These are phyloP conservation scores for Aspergillus ostianus DNA, from an alignment of 495 filamentous ascomycete species.

Conservation along the genomic window DNA sequence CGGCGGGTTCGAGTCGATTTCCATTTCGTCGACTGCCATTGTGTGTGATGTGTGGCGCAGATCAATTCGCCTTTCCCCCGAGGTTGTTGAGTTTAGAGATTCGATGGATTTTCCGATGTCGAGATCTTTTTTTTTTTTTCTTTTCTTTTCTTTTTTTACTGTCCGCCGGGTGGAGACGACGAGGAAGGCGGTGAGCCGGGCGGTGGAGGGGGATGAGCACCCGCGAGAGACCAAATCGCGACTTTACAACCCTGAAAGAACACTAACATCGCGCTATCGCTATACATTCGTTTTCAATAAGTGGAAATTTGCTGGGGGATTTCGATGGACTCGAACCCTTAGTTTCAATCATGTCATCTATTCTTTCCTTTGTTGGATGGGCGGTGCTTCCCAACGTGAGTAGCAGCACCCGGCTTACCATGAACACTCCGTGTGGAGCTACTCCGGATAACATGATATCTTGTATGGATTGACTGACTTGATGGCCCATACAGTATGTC, in stretches of 20 bases:
- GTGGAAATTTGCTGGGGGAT: not conserved
- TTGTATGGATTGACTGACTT: not conserved
- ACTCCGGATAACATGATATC: not conserved
- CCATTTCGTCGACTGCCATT: conserved; percentile 47
- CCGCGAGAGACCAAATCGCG: conserved; percentile 3
- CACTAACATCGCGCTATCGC: not conserved
- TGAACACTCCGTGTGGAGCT: too few species aligned
- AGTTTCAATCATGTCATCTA: conserved; percentile 32
- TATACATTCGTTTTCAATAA: not conserved
- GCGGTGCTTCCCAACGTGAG: conserved; percentile 73
- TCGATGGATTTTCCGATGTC: conserved; percentile 17
- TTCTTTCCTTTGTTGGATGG: conserved; percentile 82
- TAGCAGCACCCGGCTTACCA: conserved; percentile 1
- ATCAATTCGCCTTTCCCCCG: conserved; percentile 15
- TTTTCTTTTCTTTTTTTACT: conserved; percentile 26
- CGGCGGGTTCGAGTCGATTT: conserved; percentile 33
- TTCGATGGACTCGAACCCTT: not conserved
- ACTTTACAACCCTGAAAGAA: not conserved
- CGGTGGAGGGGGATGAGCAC: conserved; percentile 23
- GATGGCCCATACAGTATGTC: conserved; percentile 55
- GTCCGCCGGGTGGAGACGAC: conserved; percentile 10
- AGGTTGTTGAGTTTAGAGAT: conserved; percentile 15
- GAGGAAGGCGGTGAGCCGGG: conserved; percentile 34
- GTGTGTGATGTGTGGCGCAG: conserved; percentile 28
- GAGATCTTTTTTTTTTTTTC: conserved; percentile 39